Evolutionary conservation across 2,329 filamentous ascomycete genomes (phyloP).

Genomic region (Pestalotiopsis sp.): DNA sequence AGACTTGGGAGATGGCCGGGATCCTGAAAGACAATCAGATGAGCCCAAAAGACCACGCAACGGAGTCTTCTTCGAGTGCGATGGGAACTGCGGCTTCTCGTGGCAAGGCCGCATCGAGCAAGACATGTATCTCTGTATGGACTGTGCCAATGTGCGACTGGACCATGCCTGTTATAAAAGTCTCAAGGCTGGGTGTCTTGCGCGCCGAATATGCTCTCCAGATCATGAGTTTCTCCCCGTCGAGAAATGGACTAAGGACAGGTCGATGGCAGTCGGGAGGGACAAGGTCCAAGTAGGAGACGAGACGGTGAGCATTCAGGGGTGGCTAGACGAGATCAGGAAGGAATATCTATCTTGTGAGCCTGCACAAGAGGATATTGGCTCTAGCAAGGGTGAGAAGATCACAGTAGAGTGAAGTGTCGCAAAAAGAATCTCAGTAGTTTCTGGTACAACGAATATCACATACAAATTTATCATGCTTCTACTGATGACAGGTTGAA

Average conservation of each 20-base stretch:
- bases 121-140: not conserved
- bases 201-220: not conserved
- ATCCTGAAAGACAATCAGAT: not conserved
- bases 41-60: not conserved
- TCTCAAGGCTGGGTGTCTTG: not conserved
- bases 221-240: not conserved
- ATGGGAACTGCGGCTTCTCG: not conserved
- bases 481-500: too few species aligned
- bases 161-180: not conserved
- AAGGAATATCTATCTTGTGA: not conserved
- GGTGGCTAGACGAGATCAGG: not conserved
- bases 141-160: not conserved
- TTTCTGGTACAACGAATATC: too few species aligned
- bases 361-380: too few species aligned
- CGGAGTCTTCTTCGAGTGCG: not conserved
- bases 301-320: not conserved
- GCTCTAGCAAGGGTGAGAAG: too few species aligned
- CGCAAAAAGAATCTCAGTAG: too few species aligned
- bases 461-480: too few species aligned
- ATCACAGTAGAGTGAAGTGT: too few species aligned
- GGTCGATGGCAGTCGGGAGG: not conserved
- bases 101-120: not conserved
- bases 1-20: not conserved
- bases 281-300: not conserved
- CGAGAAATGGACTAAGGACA: not conserved